These are phyloP conservation scores for Lachnellula suecica DNA, from an alignment of 2,329 filamentous ascomycete species.

Conservation along the genomic window DNA sequence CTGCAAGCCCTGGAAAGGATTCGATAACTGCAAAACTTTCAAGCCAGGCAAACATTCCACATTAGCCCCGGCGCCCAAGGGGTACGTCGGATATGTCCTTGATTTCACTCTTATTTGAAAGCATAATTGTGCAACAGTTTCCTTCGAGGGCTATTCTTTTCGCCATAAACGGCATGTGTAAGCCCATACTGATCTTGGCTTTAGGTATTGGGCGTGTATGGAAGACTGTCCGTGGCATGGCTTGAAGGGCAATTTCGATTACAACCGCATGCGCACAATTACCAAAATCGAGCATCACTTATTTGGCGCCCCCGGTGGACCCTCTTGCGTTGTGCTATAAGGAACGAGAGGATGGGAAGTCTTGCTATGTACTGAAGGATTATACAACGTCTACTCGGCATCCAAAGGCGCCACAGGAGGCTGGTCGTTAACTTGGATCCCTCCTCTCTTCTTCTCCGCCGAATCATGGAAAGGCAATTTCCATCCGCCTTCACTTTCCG, in stretches of 20 bases:
- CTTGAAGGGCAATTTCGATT: conserved; percentile 15
- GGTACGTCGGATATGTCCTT: no score
- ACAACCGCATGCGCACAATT: conserved; percentile 15
- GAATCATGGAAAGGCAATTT: conserved; percentile 79
- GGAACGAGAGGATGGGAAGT: background rate
- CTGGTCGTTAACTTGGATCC: conserved; percentile 83
- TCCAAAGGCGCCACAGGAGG: conserved; percentile 73
- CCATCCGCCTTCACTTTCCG: conserved; percentile 83
- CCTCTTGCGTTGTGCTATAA: background rate
- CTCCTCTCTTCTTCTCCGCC: conserved; percentile 81
- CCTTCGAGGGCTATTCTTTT: no score
- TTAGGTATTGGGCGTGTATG: background rate
- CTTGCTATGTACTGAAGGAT: conserved; percentile 3
- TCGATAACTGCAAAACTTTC: conserved; percentile 16
- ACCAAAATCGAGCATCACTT: conserved; percentile 5
- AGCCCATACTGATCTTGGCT: no score
- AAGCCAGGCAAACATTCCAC: background rate
- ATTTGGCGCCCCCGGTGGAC: background rate
- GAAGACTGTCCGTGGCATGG: conserved; percentile 13
- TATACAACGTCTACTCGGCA: conserved; percentile 57
- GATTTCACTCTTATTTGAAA: no score
- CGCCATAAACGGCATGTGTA: no score
- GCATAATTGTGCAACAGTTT: no score
- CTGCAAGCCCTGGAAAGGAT: conserved; percentile 14
- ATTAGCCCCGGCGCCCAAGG: background rate